Evolutionary conservation across 495 filamentous ascomycete species (phyloP).

Genomic region (Patellaria atrata): DNA sequence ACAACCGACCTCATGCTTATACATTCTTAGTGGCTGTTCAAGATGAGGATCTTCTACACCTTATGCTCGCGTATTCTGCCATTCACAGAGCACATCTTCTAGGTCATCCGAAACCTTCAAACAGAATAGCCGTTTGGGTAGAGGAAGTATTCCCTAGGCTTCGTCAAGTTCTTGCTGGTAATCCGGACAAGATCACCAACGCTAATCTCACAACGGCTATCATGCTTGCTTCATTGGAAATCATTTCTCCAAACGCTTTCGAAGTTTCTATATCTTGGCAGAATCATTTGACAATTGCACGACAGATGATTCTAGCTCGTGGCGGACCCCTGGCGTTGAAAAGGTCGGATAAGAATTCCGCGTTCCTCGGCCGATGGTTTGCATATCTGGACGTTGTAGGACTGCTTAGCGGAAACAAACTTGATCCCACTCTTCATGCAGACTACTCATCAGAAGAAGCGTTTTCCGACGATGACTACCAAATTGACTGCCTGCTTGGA

Average conservation of each 20-base stretch:
- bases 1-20: not conserved
- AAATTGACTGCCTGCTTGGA: constrained; percentile 60
- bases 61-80: constrained; percentile 71
- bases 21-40: constrained; percentile 45
- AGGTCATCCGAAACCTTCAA: constrained; percentile 57
- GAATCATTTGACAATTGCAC: constrained; percentile 59
- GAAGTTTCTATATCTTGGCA: constrained; percentile 62
- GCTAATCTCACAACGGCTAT: constrained; percentile 71
- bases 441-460: constrained; percentile 40
- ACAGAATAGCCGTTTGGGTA: constrained; percentile 66
- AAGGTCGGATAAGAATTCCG: constrained; percentile 50
- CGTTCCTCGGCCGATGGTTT: constrained; percentile 77
- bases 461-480: constrained; percentile 28
- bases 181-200: constrained; percentile 43
- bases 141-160: constrained; percentile 65
- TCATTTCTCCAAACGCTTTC: constrained; percentile 72
- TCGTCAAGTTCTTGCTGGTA: constrained; percentile 40
- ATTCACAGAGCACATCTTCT: constrained; percentile 68
- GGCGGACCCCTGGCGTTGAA: constrained; percentile 43
- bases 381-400: constrained; percentile 76
- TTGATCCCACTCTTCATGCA: constrained; percentile 37
- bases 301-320: constrained; percentile 58
- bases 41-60: constrained; percentile 54
- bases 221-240: constrained; percentile 75
- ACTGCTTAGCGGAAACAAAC: constrained; percentile 54